Conservation (phyloP, 768 basidiomycete species). For the Russula brevipes region DNA sequence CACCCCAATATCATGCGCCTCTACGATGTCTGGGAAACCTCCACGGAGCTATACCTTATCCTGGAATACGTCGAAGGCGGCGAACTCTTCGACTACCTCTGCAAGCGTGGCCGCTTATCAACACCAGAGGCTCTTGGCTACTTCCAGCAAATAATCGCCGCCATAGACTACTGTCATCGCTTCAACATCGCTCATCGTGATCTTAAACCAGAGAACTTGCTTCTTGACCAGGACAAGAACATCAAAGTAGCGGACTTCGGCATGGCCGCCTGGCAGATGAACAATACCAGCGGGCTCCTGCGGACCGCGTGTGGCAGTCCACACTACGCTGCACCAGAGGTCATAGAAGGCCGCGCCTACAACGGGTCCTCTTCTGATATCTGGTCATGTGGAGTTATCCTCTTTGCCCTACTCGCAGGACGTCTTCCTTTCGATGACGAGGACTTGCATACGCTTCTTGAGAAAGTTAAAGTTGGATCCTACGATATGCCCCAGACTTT, state of each 20-base stretch:
- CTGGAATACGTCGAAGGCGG: conserved; percentile 94
- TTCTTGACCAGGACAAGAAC: conserved; percentile 76
- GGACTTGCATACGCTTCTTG: conserved; percentile 67
- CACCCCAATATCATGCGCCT: conserved; percentile 93
- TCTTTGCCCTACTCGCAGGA: conserved; percentile 84
- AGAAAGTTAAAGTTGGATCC: conserved; percentile 69
- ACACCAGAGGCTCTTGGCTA: conserved; percentile 71
- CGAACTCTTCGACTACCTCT: conserved; percentile 91
- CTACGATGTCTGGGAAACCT: conserved; percentile 97
- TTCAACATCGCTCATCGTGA: conserved; percentile 94
- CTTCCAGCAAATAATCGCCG: conserved; percentile 91
- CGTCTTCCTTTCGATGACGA: conserved; percentile 92
- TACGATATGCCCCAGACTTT: conserved; percentile 73
- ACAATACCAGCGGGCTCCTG: conserved; percentile 51
- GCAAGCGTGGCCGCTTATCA: conserved; percentile 67
- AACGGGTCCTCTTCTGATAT: conserved; percentile 87
- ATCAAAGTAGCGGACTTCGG: conserved; percentile 97
- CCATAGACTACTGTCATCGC: conserved; percentile 89
- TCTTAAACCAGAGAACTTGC: conserved; percentile 85
- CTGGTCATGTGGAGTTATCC: conserved; percentile 95
- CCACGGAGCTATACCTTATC: conserved; percentile 81
- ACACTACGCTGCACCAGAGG: conserved; percentile 92
- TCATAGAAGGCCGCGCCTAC: conserved; percentile 77
- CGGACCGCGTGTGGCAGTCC: conserved; percentile 90
- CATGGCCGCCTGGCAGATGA: conserved; percentile 90